phyloP scores from a whole-genome alignment of 73 alveolate species.

The Loxodes magnus region DNA sequence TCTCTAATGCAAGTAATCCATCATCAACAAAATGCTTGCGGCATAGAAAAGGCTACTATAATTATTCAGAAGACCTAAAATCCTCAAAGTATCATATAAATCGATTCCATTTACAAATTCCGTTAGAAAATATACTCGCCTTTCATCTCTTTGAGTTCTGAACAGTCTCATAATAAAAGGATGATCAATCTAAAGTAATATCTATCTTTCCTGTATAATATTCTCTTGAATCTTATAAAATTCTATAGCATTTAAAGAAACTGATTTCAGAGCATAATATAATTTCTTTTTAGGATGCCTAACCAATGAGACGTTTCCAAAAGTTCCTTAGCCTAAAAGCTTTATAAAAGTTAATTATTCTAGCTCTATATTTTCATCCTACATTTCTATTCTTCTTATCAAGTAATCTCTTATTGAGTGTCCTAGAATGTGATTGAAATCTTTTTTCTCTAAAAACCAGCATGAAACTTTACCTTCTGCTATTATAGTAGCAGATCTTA shows the following conservation, averaged over 20 bases:
- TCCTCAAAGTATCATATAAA: conserved; percentile 29
- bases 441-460: conserved; percentile 29
- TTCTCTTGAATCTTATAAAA: conserved; percentile 20
- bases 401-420: conserved; percentile 19
- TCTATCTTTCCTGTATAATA: conserved; percentile 17
- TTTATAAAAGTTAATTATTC: conserved; percentile 12
- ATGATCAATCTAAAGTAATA: conserved; percentile 20
- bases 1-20: conserved; percentile 12
- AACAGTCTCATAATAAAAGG: conserved; percentile 31
- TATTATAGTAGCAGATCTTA: background rate
- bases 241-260: conserved; percentile 16
- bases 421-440: conserved; percentile 25
- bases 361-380: conserved; percentile 8
- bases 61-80: conserved; percentile 17
- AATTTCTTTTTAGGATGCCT: conserved; percentile 14
- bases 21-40: conserved; percentile 1
- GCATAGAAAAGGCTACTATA: conserved; percentile 12
- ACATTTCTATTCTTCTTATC: conserved; percentile 10
- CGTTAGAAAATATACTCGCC: conserved; percentile 19
- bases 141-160: conserved; percentile 25
- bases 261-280: conserved; percentile 34
- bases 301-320: conserved; percentile 35
- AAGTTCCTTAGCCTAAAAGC: conserved; percentile 37
- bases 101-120: conserved; percentile 45
- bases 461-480: conserved; percentile 17